Evolutionary conservation across 139 green algal species (phyloP).

Genomic region (Closterium sp.): DNA sequence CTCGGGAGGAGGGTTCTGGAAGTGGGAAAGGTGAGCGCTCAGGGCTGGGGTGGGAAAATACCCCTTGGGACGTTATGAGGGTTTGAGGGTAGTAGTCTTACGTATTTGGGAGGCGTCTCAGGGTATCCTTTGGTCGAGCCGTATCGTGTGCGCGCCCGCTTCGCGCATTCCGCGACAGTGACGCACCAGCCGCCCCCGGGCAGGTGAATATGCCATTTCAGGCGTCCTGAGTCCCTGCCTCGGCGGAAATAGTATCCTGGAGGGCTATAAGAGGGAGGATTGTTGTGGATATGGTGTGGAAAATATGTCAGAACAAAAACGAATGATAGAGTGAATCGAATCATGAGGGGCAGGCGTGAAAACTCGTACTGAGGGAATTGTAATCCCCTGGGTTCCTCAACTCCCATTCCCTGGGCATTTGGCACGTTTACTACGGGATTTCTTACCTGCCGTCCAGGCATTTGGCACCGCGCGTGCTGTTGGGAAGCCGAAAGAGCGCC

Average conservation of each 20-base stretch:
- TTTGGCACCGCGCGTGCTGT: background rate
- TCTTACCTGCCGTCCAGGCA: background rate
- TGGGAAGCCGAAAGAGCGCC: background rate
- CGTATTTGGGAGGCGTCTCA: too few relatives aligned
- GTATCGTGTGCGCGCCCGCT: background rate
- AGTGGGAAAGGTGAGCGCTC: too few relatives aligned
- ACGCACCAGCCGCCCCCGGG: background rate
- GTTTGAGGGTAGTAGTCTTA: background rate
- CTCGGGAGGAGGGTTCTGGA: too few relatives aligned
- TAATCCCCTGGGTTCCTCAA: too few relatives aligned
- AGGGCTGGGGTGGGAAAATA: too few relatives aligned
- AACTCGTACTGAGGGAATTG: too few relatives aligned
- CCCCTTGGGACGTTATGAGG: too few relatives aligned
- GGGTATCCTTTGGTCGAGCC: background rate
- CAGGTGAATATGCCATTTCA: background rate
- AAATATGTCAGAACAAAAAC: too few relatives aligned
- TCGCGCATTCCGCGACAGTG: background rate
- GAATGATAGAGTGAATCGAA: too few relatives aligned
- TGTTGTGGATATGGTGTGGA: background rate
- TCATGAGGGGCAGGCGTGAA: too few relatives aligned
- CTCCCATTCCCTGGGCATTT: too few relatives aligned
- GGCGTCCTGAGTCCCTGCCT: background rate
- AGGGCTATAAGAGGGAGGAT: background rate
- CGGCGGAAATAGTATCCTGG: background rate
- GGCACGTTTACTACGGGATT: too few relatives aligned